Percentiles rank a stretch among this genome's conserved stretches.
Conservation (phyloP, 2,329 filamentous ascomycete genomes). For the Lachnellula arida region DNA sequence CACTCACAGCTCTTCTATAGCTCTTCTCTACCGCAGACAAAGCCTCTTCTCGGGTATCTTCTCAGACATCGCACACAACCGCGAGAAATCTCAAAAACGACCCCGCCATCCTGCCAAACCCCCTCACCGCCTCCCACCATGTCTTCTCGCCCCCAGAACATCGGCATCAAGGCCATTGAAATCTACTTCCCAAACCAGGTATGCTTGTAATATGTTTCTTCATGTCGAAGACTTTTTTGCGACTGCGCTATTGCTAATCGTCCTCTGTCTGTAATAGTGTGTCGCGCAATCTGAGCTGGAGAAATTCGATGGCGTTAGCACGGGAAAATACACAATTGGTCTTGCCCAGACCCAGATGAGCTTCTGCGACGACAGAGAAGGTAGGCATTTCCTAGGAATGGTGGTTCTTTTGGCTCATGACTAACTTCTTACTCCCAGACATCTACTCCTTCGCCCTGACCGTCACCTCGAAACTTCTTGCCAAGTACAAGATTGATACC, state of each 20-base stretch:
- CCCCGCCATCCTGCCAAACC: not conserved
- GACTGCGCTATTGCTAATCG: slow-evolving; percentile 15
- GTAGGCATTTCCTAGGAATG: slow-evolving; percentile 41
- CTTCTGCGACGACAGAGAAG: slow-evolving; percentile 87
- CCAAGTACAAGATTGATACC: slow-evolving; percentile 78
- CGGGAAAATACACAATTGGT: slow-evolving; percentile 87
- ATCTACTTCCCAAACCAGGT: slow-evolving; percentile 86
- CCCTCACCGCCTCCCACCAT: slow-evolving; percentile 41
- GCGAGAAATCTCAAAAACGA: not conserved
- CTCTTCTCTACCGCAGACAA: too few relatives aligned
- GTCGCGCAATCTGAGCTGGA: slow-evolving; percentile 80
- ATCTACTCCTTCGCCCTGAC: slow-evolving; percentile 85
- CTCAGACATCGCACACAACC: not conserved
- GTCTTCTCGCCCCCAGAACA: slow-evolving; percentile 75
- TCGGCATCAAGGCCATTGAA: slow-evolving; percentile 91
- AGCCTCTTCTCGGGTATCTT: not conserved
- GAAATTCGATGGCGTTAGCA: slow-evolving; percentile 77
- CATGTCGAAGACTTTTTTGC: not conserved
- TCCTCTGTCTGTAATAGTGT: slow-evolving; percentile 50
- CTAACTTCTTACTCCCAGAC: slow-evolving; percentile 45
- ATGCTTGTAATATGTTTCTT: slow-evolving; percentile 32
- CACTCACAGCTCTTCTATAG: too few relatives aligned
- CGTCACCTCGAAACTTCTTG: slow-evolving; percentile 69
- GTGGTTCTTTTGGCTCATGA: not conserved
- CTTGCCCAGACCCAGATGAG: slow-evolving; percentile 89